These are phyloP conservation scores for Yamagishiella unicocca DNA, from an alignment of 139 green algal genomes.

Conservation along the genomic window DNA sequence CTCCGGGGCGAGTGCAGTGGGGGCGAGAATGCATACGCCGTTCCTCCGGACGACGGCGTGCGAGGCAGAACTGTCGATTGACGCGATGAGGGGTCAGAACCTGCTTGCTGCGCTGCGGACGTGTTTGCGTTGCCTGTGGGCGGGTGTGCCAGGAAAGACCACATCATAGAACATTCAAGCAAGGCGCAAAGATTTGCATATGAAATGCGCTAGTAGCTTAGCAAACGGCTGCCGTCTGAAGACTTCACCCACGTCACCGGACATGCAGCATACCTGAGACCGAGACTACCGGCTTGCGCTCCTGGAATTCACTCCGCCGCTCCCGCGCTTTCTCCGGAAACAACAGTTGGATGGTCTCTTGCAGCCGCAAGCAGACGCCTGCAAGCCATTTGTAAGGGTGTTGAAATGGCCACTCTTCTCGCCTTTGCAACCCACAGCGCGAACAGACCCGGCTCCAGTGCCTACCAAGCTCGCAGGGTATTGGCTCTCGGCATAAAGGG, in stretches of 20 bases:
- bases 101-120: too few species aligned
- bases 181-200: too few species aligned
- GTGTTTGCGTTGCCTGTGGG: too few species aligned
- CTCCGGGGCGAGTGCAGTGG: neutral
- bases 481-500: constrained; percentile 11
- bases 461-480: constrained; percentile 9
- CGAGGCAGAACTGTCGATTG: too few species aligned
- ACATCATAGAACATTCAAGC: too few species aligned
- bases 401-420: too few species aligned
- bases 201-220: too few species aligned
- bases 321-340: constrained; percentile 12
- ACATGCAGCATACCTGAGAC: neutral
- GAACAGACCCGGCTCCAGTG: neutral
- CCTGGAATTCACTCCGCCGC: neutral
- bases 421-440: neutral
- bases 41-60: neutral
- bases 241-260: too few species aligned
- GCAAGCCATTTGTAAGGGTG: too few species aligned
- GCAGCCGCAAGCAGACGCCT: constrained; percentile 31
- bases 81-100: too few species aligned
- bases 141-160: too few species aligned
- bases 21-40: neutral
- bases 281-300: neutral
- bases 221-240: too few species aligned
- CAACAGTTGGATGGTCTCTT: constrained; percentile 6